Evolutionary conservation across 2,329 filamentous ascomycete genomes (phyloP), one percentile per base, ranked within the genome.

Genomic region (Raffaelea albimanens): DNA sequence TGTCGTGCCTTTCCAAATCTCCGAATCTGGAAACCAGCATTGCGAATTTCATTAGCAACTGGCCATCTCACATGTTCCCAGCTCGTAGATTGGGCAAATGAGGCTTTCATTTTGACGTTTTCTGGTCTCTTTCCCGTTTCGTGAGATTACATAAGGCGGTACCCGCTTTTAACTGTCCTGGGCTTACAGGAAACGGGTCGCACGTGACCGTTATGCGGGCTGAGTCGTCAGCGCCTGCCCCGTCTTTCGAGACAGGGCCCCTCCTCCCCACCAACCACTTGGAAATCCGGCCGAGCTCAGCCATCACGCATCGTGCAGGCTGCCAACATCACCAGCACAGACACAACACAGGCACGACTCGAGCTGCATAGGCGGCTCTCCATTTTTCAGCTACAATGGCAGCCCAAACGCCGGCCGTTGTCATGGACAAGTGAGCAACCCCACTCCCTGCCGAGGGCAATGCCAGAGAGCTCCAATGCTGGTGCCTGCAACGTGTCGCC

Each of bases 371-470:
- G 16, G 40, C 41, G 47, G 42, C 43, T 40, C n/a, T 40, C n/a
- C n/a, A 19, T 19, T 33, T 10, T 19, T 45, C 45, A 51, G 56
- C 61, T 65, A 74, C 65, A 60, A 98, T 98, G 93, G 91, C 93
- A 65, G 85, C 86, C 73, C 91, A 97, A 82, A 97, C 93, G 66
- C 93, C 93, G 62, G 93, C 93, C 87, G 93, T 98, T 96, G 93
- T 98, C 88, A 98, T 98, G 91, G 93, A 98, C 93, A 98, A 98
- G 93, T 96, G 84, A 72, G 88, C 52, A 25, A 46, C 47, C 41
- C 49, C 45, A n/a, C n/a, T n/a, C 51, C 53, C 57, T 59, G 50
- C 52, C 56, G 53, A 49, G 47, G 20, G 44, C 44, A 46, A 45
- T 39, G 51, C 42, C 47, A 49, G 53, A 45, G 46, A 29, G 40